Base-by-base conservation (phyloP, 2,329 filamentous ascomycete genomes). In the Fusarium liriodendri region DNA sequence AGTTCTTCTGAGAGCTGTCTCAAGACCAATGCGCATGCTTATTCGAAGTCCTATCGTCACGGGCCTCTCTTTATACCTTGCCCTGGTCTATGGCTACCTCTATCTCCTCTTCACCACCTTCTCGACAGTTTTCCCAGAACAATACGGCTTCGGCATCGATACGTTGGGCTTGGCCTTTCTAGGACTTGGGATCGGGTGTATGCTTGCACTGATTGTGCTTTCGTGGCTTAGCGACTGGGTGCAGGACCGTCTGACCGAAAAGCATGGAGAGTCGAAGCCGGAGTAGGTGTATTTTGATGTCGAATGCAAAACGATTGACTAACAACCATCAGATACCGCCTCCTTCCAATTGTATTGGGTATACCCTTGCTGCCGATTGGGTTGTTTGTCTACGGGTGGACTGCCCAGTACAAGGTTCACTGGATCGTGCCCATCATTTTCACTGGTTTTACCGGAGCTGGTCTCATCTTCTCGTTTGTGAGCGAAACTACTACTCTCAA, bases 351-450 rank as follows among this genome's bases (percentile, higher is more conserved):
- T 4, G 29, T 55, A 3, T 27, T 69, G 7, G 67, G 64, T 0
- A 63, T 68, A 2, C 64, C 66, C 0, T 5, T 65, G 3, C 54
- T 69, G 1, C 66, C 67, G 0, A 40, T 69, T 0, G 68, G 68
- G 0, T 16, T 70, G 2, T 70, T 70, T 1, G 55, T 66, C 0
- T 70, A 70, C 8, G 66, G 68, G 1, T 70, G 68, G 66, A 70
- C 66, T 2, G 54, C 38, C 1, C 37, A 70, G 32, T 60, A 66
- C 25, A 42, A 70, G 18, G 52, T 70, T 6, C 68, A 70, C 37
- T 70, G 54, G 61, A 70, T 70, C 18, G 61, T 70, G 2, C 66
- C 68, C 1, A 70, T 70, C 2, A 66, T 70, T 11, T 70, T 70
- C 8, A 70, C 67, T 2, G 68, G 66, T 4, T 58, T 70, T 7